Conservation (phyloP, 768 basidiomycete species). For the Tricholoma furcatifolium region DNA sequence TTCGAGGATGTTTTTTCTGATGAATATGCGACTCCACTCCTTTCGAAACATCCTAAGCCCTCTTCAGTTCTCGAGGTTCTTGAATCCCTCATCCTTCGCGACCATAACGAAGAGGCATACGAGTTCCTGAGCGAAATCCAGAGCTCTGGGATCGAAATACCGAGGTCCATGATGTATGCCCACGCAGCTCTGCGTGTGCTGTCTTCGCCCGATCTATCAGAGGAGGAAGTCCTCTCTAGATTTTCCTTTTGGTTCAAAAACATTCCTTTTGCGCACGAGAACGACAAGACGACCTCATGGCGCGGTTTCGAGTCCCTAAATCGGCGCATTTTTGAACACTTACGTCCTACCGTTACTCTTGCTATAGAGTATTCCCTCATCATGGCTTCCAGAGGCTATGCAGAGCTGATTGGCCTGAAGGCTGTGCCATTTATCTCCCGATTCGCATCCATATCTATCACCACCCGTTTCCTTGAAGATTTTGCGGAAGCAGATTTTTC, state of each 20-base stretch:
- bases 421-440: slow-evolving; percentile 41
- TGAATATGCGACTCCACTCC: slow-evolving; percentile 21
- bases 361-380: slow-evolving; percentile 31
- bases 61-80: slow-evolving; percentile 18
- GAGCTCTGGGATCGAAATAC: slow-evolving; percentile 27
- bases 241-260: slow-evolving; percentile 33
- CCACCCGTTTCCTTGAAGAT: slow-evolving; percentile 38
- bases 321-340: slow-evolving; percentile 22
- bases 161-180: slow-evolving; percentile 26
- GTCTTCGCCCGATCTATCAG: slow-evolving; percentile 6
- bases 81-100: slow-evolving; percentile 17
- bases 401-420: slow-evolving; percentile 14
- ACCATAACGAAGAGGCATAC: slow-evolving; percentile 28
- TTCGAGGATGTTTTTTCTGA: slow-evolving; percentile 33
- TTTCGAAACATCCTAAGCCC: neutral
- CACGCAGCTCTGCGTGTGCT: slow-evolving; percentile 26
- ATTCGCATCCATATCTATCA: slow-evolving; percentile 34
- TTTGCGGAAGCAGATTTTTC: slow-evolving; percentile 23
- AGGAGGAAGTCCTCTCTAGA: slow-evolving; percentile 6
- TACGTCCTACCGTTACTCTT: slow-evolving; percentile 24
- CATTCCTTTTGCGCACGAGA: slow-evolving; percentile 23
- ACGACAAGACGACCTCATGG: neutral
- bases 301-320: slow-evolving; percentile 19
- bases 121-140: slow-evolving; percentile 30
- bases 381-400: slow-evolving; percentile 39